Conservation (phyloP, 352 stramenopile species). For the Phytophthora sp. region DNA sequence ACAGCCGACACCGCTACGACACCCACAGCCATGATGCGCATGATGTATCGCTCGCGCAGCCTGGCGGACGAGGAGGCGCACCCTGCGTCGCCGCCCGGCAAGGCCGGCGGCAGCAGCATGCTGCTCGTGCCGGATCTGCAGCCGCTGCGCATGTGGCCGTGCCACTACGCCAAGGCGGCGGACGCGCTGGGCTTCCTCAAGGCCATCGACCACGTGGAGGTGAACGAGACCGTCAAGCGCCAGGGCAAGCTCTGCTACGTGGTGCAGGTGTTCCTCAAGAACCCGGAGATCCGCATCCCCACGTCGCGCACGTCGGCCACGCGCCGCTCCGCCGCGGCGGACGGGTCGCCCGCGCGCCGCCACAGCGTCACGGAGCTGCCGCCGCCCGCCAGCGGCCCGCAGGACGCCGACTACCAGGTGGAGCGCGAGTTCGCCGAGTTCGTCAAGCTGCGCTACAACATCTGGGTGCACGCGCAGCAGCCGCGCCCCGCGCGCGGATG, state of each 20-base stretch:
- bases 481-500: conserved; percentile 32
- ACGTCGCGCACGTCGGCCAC: conserved; percentile 36
- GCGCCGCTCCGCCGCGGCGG: conserved; percentile 24
- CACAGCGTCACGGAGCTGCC: conserved; percentile 16
- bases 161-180: conserved; percentile 45
- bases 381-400: background rate
- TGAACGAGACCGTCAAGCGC: conserved; percentile 39
- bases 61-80: conserved; percentile 10
- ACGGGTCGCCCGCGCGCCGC: conserved; percentile 5
- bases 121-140: conserved; percentile 39
- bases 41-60: conserved; percentile 20
- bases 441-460: conserved; percentile 47
- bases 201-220: conserved; percentile 44
- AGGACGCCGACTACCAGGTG: conserved; percentile 44
- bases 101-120: conserved; percentile 18
- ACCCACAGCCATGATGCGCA: conserved; percentile 17
- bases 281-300: conserved; percentile 50
- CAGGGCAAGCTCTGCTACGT: conserved; percentile 41
- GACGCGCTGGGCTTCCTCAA: conserved; percentile 47
- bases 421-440: conserved; percentile 48
- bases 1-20: background rate
- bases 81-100: conserved; percentile 19
- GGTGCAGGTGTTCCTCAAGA: conserved; percentile 52
- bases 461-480: conserved; percentile 47
- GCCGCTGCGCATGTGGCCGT: conserved; percentile 49